These are phyloP conservation scores for Ascochyta rabiei DNA, from an alignment of 2,329 filamentous ascomycete genomes.

Conservation along the genomic window DNA sequence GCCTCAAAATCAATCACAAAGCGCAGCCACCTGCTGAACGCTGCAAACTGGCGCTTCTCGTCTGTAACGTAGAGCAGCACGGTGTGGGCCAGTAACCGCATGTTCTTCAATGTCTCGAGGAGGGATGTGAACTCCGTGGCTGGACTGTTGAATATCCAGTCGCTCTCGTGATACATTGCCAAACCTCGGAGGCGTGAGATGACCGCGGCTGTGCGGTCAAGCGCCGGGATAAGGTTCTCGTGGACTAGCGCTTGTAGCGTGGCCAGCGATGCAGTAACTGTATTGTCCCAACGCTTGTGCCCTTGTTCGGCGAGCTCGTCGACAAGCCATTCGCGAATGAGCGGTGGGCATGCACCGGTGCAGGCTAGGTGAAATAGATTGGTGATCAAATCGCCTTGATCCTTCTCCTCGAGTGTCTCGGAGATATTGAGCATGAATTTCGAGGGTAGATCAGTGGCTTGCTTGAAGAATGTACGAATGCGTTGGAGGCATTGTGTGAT, in stretches of 20 bases:
- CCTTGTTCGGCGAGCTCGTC: conserved; percentile 75
- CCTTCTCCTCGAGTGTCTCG: conserved; percentile 72
- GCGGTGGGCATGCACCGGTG: conserved; percentile 77
- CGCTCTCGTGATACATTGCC: conserved; percentile 77
- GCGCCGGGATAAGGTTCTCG: conserved; percentile 84
- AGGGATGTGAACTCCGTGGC: conserved; percentile 49
- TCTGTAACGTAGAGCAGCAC: conserved; percentile 73
- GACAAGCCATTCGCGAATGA: conserved; percentile 84
- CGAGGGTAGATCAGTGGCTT: conserved; percentile 76
- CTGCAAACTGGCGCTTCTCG: conserved; percentile 76
- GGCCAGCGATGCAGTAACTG: conserved; percentile 77
- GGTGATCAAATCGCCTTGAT: conserved; percentile 70
- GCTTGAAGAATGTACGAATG: conserved; percentile 82
- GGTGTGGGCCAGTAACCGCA: conserved; percentile 77
- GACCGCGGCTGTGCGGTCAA: conserved; percentile 82
- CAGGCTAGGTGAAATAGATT: conserved; percentile 84
- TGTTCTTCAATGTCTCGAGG: conserved; percentile 73
- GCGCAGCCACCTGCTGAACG: conserved; percentile 84
- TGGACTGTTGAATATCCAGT: conserved; percentile 60
- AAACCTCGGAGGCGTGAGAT: conserved; percentile 83
- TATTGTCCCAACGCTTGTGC: conserved; percentile 94
- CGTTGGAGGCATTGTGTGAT: conserved; percentile 79
- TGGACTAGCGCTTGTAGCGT: conserved; percentile 79
- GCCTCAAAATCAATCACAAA: conserved; percentile 80
- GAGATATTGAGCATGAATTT: conserved; percentile 80